Evolutionary conservation across 1,284 basidiomycete genomes (phyloP).

Genomic region (Mycena sp.): DNA sequence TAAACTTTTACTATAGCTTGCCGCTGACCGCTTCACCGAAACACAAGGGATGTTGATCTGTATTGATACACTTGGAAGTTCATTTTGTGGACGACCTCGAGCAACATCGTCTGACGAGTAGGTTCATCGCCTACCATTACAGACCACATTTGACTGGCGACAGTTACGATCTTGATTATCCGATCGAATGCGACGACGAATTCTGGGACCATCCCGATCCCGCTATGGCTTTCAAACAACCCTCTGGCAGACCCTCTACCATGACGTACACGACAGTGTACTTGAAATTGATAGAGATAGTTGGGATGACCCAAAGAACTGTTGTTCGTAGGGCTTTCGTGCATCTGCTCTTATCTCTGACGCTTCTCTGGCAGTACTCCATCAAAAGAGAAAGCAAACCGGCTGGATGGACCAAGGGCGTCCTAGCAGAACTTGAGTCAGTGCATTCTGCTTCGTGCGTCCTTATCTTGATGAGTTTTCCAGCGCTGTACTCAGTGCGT

Average conservation of each 20-base stretch:
- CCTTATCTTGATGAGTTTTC: background rate
- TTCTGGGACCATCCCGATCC: constrained; percentile 29
- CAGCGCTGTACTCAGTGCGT: constrained; percentile 59
- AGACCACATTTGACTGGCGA: background rate
- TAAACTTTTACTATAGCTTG: background rate
- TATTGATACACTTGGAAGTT: constrained; percentile 56
- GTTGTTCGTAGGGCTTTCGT: constrained; percentile 14
- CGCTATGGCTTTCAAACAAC: constrained; percentile 42
- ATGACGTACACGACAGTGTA: constrained; percentile 53
- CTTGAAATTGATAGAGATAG: constrained; percentile 59
- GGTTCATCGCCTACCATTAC: background rate
- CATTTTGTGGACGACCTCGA: constrained; percentile 26
- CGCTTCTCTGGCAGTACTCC: constrained; percentile 48
- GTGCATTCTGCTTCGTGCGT: background rate
- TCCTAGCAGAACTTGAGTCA: constrained; percentile 64
- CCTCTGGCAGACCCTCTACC: constrained; percentile 48
- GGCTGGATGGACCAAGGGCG: constrained; percentile 49
- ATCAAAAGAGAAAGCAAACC: constrained; percentile 55
- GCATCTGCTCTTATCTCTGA: too few species aligned
- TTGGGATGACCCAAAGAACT: constrained; percentile 51
- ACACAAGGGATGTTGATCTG: constrained; percentile 60
- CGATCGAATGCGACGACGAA: constrained; percentile 24
- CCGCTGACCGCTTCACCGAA: background rate
- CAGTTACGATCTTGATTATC: constrained; percentile 28
- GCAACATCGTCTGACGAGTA: constrained; percentile 24